Conservation (phyloP, 2,329 filamentous ascomycete species). For the Aspergillus hortae region DNA sequence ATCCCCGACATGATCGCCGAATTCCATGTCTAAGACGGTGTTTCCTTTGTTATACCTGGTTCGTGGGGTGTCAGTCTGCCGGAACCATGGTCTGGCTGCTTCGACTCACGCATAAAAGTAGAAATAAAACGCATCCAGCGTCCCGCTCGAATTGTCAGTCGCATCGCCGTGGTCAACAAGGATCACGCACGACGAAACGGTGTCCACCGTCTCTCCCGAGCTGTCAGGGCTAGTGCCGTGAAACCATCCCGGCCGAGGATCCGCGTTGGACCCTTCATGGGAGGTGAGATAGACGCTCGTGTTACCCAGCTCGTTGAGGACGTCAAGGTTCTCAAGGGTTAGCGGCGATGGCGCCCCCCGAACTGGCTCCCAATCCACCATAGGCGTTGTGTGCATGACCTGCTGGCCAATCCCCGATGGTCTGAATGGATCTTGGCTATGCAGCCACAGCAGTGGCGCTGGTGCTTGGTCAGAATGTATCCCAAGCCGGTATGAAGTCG, state of each 20-base stretch:
- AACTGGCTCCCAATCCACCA: constrained; percentile 42
- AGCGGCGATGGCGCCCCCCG: constrained; percentile 37
- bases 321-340: constrained; percentile 47
- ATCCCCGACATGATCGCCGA: constrained; percentile 62
- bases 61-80: background rate
- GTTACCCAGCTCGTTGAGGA: constrained; percentile 45
- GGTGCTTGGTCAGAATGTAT: constrained; percentile 2
- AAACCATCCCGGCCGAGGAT: constrained; percentile 45
- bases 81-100: too few species aligned
- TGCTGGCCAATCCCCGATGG: constrained; percentile 50
- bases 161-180: constrained; percentile 53
- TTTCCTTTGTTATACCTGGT: constrained; percentile 52
- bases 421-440: constrained; percentile 47
- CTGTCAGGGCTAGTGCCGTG: constrained; percentile 53
- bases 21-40: constrained; percentile 46
- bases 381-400: constrained; percentile 45
- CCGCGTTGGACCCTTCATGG: constrained; percentile 43
- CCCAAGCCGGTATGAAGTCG: background rate
- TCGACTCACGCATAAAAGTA: constrained; percentile 56
- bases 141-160: constrained; percentile 20
- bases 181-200: constrained; percentile 53
- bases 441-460: constrained; percentile 53
- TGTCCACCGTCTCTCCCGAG: constrained; percentile 49
- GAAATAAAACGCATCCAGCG: constrained; percentile 60
- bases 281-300: constrained; percentile 49